A percentile compares a stretch with the other conserved stretches of the same genome.
Evolutionary conservation across 257 asterid species (phyloP).

Genomic region (Solanum piurae): DNA sequence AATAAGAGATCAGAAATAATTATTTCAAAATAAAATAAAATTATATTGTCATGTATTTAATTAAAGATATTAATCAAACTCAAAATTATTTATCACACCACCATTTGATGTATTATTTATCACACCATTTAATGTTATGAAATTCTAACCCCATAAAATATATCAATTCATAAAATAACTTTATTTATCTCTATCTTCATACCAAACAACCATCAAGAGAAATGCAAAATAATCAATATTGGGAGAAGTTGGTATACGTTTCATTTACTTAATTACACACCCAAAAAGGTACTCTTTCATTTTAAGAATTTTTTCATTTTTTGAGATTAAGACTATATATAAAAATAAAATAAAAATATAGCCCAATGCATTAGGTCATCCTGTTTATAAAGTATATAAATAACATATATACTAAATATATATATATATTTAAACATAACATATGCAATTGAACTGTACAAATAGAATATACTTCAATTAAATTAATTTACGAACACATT

Average conservation of each 20-base stretch:
- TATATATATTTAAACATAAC: neutral
- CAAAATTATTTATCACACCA: neutral
- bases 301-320: neutral
- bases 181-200: neutral
- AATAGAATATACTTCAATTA: neutral
- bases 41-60: no score
- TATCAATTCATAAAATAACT: neutral
- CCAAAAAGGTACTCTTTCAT: neutral
- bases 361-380: neutral
- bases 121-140: neutral
- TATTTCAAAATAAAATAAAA: no score
- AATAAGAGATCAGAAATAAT: no score
- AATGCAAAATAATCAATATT: neutral
- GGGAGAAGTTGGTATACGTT: neutral
- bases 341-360: no score
- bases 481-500: no score
- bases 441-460: neutral
- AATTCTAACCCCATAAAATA: neutral
- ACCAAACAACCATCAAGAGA: neutral
- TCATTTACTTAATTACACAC: neutral
- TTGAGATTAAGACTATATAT: neutral
- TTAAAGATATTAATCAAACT: no score
- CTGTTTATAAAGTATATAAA: neutral
- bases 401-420: no score
- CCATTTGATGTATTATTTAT: no score